Percentiles rank a stretch among this genome's conserved stretches.
Conservation (phyloP, 2,329 filamentous ascomycete genomes). For the Alternaria arborescens region DNA sequence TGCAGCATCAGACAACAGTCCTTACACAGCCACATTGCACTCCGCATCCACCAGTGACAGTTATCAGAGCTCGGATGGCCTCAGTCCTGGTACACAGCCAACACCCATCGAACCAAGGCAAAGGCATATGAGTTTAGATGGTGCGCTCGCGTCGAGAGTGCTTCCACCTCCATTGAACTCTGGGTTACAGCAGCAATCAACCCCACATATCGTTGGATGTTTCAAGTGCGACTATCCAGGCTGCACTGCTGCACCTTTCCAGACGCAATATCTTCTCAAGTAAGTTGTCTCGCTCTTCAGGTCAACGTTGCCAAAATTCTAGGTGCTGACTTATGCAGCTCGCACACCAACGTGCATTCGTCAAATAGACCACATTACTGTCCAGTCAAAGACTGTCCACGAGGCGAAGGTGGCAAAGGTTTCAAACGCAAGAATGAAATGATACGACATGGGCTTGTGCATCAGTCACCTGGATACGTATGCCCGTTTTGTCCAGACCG, state of each 20-base stretch:
- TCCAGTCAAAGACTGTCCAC: slow-evolving; percentile 64
- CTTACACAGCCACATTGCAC: slow-evolving; percentile 44
- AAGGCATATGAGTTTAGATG: slow-evolving; percentile 44
- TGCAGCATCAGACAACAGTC: slow-evolving; percentile 45
- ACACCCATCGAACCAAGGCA: slow-evolving; percentile 40
- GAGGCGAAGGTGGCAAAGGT: slow-evolving; percentile 69
- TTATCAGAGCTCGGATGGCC: slow-evolving; percentile 50
- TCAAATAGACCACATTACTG: slow-evolving; percentile 71
- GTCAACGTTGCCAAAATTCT: background rate
- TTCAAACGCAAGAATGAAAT: slow-evolving; percentile 77
- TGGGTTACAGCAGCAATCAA: slow-evolving; percentile 38
- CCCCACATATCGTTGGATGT: slow-evolving; percentile 38
- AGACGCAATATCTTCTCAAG: slow-evolving; percentile 80
- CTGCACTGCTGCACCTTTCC: slow-evolving; percentile 77
- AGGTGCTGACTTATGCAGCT: slow-evolving; percentile 53
- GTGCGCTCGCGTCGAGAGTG: slow-evolving; percentile 39
- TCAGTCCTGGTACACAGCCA: slow-evolving; percentile 40
- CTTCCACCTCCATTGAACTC: slow-evolving; percentile 44
- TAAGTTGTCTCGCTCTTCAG: slow-evolving; percentile 48
- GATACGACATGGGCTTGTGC: slow-evolving; percentile 84
- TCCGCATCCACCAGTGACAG: slow-evolving; percentile 45
- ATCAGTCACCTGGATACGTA: slow-evolving; percentile 92
- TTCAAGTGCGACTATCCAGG: slow-evolving; percentile 67
- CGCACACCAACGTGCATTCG: slow-evolving; percentile 75
- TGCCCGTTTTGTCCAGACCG: slow-evolving; percentile 95